phyloP scores from a whole-genome alignment of 805 yeast genomes.

The Brettanomyces sp. region DNA sequence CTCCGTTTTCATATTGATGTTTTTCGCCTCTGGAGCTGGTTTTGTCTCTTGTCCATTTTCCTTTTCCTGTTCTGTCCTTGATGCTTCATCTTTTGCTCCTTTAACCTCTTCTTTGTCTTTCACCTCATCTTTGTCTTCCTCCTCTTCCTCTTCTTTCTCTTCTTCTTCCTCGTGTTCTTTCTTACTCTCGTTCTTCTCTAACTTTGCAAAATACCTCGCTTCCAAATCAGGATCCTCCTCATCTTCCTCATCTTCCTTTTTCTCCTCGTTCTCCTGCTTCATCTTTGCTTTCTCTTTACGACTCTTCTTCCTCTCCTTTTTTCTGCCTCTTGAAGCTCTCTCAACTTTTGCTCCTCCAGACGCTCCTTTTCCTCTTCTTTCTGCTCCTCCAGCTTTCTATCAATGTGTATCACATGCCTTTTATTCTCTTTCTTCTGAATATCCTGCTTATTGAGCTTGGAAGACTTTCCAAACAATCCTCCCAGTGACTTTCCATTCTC shows the following conservation, averaged over 20 bases:
- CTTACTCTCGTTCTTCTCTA: constrained; percentile 30
- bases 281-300: constrained; percentile 13
- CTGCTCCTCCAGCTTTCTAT: constrained; percentile 1
- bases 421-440: constrained; percentile 4
- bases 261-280: constrained; percentile 10
- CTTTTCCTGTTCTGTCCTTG: constrained; percentile 2
- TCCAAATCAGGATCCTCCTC: constrained; percentile 42
- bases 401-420: constrained; percentile 10
- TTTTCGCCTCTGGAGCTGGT: constrained; percentile 30
- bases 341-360: constrained; percentile 16
- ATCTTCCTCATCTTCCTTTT: constrained; percentile 19
- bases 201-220: constrained; percentile 40
- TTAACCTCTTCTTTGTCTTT: constrained; percentile 17
- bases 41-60: constrained; percentile 9
- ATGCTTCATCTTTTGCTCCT: constrained; percentile 12
- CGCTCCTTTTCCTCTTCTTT: constrained; percentile 13
- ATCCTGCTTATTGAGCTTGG: constrained; percentile 35
- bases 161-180: constrained; percentile 9
- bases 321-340: constrained; percentile 7
- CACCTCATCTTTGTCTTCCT: constrained; percentile 11
- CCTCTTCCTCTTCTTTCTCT: constrained; percentile 8
- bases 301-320: neutral
- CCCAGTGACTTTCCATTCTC: neutral
- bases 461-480: constrained; percentile 26
- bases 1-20: constrained; percentile 51